Base-by-base conservation (phyloP, 345 rosid genomes). In the Aurinia saxatilis region DNA sequence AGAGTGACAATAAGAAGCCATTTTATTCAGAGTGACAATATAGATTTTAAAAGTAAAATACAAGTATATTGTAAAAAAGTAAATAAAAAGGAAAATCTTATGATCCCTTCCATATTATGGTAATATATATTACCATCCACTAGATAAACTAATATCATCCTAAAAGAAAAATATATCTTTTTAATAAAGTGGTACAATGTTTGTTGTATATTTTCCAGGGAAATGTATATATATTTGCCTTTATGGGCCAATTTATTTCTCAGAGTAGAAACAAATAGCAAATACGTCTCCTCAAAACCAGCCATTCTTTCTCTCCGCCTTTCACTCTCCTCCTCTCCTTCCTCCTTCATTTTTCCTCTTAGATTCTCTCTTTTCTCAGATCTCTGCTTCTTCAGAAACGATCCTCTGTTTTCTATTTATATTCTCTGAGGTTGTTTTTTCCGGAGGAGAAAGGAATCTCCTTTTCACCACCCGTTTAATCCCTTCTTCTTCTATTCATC, bases 301-400 rank as follows among this genome's bases (percentile, higher is more conserved):
- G 14, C 50, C 55, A 33, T 51, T 51, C 12, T 10, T 55, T 57
- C 15, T 18, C 45, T 58, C 75, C 71, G 57, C 45, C 45, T 65
- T 65, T 65, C 57, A 65, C 60, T 72, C 66, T 72, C 61, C 19
- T 14, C 70, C 75, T 50, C 66, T 57, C 56, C 63, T 63, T 33
- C 56, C 3, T 50, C 33, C 46, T 39, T 39, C 10, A n/a, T n/a
- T n/a, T n/a, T n/a, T n/a, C n/a, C n/a, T 21, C 10, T 49, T 47
- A 58, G 65, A 63, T 56, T 63, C 59, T 10, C 15, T 31, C 11
- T 37, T 40, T 34, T 27, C 57, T 57, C 52, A 55, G 21, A 50
- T 58, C 66, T 50, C 61, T 53, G 27, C 46, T 45, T 40, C 42
- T 35, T 10, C 42, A n/a, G 8, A 34, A 36, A n/a, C 25, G 21